Evolutionary conservation across 2,329 filamentous ascomycete species (phyloP), one percentile per base, ranked within the genome.

Genomic region (Phialophora tarda): DNA sequence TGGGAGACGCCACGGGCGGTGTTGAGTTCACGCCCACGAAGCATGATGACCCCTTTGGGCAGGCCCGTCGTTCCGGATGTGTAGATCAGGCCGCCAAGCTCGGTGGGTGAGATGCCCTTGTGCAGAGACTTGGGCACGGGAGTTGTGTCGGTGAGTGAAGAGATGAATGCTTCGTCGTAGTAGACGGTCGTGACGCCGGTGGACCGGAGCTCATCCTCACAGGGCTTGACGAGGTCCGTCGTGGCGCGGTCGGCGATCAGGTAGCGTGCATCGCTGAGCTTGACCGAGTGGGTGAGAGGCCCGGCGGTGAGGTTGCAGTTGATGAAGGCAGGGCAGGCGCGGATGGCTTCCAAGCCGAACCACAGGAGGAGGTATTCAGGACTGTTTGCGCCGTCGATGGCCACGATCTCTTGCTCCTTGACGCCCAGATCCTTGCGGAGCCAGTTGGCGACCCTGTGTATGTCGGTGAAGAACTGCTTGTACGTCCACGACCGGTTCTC

Each of bases 51-150:
- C 80, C 5, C 90, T 75, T 93, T 93, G 11, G 91, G 90, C 71
- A 91, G 77, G 1, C 91, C 91, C 0, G 91, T 93, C 0, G 91
- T 93, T 41, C 90, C 90, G 68, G 88, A 89, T 0, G 91, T 93
- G 75, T 92, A 93, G 71, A 93, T 87, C n/a, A 93, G 76, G 30
- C 83, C 85, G 70, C 86, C 82, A 0, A 90, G 86, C 69, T 83
- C 87, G 14, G 79, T 76, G 0, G 80, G 82, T 38, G 79, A 78
- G 1, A 90, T 79, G 3, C 77, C 78, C 3, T 80, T 78, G 51
- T 88, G 82, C 59, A 87, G 81, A 26, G 83, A 79, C 67, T 89
- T 83, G 0, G 82, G 82, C 0, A 87, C 85, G 53, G 85, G 79
- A 48, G 82, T 81, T 0, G 83, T 79, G 32, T 83, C 80, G 44